These are phyloP conservation scores for Tylopilus vinaceipallidus DNA, from an alignment of 768 basidiomycete species.

Conservation along the genomic window DNA sequence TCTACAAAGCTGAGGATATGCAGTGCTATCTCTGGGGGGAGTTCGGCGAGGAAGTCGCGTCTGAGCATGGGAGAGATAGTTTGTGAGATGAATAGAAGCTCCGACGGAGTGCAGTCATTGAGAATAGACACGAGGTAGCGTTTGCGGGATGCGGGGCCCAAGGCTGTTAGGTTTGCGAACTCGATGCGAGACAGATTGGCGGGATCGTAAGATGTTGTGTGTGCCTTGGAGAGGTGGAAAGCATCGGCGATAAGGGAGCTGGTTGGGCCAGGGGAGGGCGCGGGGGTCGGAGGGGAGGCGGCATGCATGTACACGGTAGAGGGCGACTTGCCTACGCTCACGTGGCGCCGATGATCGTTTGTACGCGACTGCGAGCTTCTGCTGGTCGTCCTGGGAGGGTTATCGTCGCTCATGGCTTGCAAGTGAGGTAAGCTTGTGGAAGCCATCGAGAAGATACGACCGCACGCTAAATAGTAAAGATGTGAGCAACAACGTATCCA, in stretches of 20 bases:
- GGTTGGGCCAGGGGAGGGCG: slow-evolving; percentile 56
- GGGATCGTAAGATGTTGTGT: slow-evolving; percentile 18
- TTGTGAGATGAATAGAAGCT: slow-evolving; percentile 65
- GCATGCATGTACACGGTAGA: slow-evolving; percentile 51
- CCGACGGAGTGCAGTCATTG: slow-evolving; percentile 52
- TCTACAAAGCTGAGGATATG: slow-evolving; percentile 77
- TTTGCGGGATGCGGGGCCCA: slow-evolving; percentile 43
- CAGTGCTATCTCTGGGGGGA: slow-evolving; percentile 70
- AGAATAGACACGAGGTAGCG: slow-evolving; percentile 52
- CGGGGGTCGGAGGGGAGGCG: slow-evolving; percentile 59
- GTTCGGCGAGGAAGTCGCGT: slow-evolving; percentile 54
- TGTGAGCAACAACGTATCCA: neutral
- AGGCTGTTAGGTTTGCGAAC: slow-evolving; percentile 32
- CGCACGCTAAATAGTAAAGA: neutral
- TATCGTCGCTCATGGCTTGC: slow-evolving; percentile 13
- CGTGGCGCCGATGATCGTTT: slow-evolving; percentile 16
- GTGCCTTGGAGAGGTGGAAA: slow-evolving; percentile 19
- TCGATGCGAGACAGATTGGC: slow-evolving; percentile 30
- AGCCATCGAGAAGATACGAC: slow-evolving; percentile 5
- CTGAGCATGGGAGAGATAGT: slow-evolving; percentile 64
- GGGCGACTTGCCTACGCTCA: slow-evolving; percentile 15
- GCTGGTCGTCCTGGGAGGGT: slow-evolving; percentile 1
- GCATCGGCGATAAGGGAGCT: slow-evolving; percentile 42
- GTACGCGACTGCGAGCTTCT: slow-evolving; percentile 12
- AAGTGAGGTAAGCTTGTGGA: slow-evolving; percentile 6